phyloP scores from a whole-genome alignment of 2,329 filamentous ascomycete species.

The Orbilia ellipsospora region DNA sequence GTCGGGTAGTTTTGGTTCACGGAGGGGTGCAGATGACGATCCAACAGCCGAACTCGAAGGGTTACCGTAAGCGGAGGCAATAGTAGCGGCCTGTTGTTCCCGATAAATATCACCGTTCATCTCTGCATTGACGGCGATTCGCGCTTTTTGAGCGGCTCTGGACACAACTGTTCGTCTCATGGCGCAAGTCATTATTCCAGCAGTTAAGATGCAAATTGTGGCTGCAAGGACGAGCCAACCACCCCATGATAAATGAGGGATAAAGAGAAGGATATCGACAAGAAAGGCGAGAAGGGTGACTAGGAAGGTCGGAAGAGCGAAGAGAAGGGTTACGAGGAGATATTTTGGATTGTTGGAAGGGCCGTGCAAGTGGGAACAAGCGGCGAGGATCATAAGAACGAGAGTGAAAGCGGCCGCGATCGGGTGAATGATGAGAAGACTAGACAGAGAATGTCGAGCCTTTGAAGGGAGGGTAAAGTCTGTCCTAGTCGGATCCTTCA shows the following conservation, averaged over 20 bases:
- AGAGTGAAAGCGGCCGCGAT: slow-evolving; percentile 87
- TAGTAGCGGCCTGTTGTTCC: slow-evolving; percentile 43
- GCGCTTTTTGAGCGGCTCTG: slow-evolving; percentile 89
- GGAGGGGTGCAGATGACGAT: slow-evolving; percentile 18
- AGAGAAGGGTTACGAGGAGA: slow-evolving; percentile 83
- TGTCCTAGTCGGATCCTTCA: slow-evolving; percentile 62
- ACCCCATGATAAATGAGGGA: slow-evolving; percentile 92
- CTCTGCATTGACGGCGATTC: slow-evolving; percentile 92
- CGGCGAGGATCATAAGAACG: slow-evolving; percentile 82
- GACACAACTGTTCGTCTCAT: slow-evolving; percentile 93
- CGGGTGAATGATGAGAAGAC: slow-evolving; percentile 91
- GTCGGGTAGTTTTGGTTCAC: slow-evolving; percentile 58
- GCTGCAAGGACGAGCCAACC: slow-evolving; percentile 92
- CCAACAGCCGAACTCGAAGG: slow-evolving; percentile 12
- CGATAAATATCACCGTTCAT: slow-evolving; percentile 83
- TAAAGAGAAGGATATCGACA: slow-evolving; percentile 92
- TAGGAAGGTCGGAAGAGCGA: slow-evolving; percentile 85
- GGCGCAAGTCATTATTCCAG: slow-evolving; percentile 87
- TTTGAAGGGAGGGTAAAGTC: slow-evolving; percentile 75
- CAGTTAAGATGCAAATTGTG: slow-evolving; percentile 83
- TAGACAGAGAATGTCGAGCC: slow-evolving; percentile 77
- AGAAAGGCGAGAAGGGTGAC: slow-evolving; percentile 87
- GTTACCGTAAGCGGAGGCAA: slow-evolving; percentile 30
- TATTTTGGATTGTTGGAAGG: slow-evolving; percentile 91
- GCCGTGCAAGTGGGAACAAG: slow-evolving; percentile 84